Evolutionary conservation across 2,329 filamentous ascomycete genomes (phyloP).

Genomic region (Claviceps maximensis): DNA sequence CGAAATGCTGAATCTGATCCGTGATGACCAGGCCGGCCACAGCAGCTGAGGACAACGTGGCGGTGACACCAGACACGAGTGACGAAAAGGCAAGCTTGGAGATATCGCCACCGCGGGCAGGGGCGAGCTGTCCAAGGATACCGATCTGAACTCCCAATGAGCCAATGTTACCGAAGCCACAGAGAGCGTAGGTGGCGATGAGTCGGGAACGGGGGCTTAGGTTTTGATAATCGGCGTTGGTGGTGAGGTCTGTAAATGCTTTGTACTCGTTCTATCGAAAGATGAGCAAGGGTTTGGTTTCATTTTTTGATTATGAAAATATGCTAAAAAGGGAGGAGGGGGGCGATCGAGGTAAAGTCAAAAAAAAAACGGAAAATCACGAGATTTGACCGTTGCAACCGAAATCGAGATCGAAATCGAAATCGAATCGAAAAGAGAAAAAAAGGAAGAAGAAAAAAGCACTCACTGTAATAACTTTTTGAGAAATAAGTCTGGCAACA

Average conservation of each 20-base stretch:
- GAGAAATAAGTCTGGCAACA: conserved; percentile 67
- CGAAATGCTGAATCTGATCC: conserved; percentile 19
- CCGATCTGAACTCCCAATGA: conserved; percentile 84
- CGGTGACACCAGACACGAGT: conserved; percentile 62
- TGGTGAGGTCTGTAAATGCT: conserved; percentile 47
- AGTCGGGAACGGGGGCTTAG: conserved; percentile 60
- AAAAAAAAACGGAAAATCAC: too few species aligned
- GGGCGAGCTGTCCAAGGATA: conserved; percentile 70
- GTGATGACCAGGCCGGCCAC: conserved; percentile 66
- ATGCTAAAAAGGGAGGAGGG: too few species aligned
- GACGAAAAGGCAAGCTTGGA: conserved; percentile 64
- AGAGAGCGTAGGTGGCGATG: conserved; percentile 78
- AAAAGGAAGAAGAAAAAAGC: too few species aligned
- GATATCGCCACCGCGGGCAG: conserved; percentile 60
- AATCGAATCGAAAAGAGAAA: too few species aligned
- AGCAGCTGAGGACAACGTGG: conserved; percentile 65
- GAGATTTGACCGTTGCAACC: too few species aligned
- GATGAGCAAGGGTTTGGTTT: neutral
- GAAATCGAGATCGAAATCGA: too few species aligned
- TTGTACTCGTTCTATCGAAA: conserved; percentile 57
- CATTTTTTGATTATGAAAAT: too few species aligned
- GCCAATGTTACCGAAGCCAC: conserved; percentile 74
- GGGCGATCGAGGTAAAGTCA: too few species aligned
- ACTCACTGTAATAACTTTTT: conserved; percentile 59
- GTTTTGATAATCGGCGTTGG: conserved; percentile 44